A percentile compares a stretch with the other conserved stretches of the same genome.
These are phyloP conservation scores for Didymella pomorum DNA, from an alignment of 2,329 filamentous ascomycete species.

Conservation along the genomic window DNA sequence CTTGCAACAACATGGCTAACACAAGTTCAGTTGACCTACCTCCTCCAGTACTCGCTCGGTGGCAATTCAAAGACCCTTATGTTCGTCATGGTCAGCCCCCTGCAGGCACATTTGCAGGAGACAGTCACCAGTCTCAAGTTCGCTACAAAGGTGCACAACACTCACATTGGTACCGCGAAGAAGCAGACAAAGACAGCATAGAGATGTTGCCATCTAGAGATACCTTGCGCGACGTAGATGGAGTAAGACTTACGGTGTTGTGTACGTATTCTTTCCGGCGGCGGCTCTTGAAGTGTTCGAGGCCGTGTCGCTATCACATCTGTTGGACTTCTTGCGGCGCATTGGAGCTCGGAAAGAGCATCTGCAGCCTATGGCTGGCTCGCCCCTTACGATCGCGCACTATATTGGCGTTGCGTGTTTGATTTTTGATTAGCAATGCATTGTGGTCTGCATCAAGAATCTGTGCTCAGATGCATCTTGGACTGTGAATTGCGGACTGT, in stretches of 20 bases:
- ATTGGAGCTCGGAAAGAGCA: constrained; percentile 1
- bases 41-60: constrained; percentile 92
- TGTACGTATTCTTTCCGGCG: constrained; percentile 19
- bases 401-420: constrained; percentile 6
- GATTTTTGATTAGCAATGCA: constrained; percentile 16
- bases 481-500: not conserved
- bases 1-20: constrained; percentile 17
- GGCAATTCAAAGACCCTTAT: constrained; percentile 98
- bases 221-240: not conserved
- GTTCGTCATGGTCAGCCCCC: constrained; percentile 97
- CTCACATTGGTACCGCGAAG: constrained; percentile 89
- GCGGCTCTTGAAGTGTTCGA: constrained; percentile 23
- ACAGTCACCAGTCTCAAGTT: constrained; percentile 95
- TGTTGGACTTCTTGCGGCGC: constrained; percentile 5
- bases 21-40: constrained; percentile 75
- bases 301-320: constrained; percentile 13
- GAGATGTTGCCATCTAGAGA: not conserved
- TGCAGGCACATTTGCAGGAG: constrained; percentile 90
- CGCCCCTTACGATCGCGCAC: constrained; percentile 5
- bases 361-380: constrained; percentile 14
- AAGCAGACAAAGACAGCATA: constrained; percentile 67
- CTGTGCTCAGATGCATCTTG: not conserved
- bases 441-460: constrained; percentile 5
- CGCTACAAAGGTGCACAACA: constrained; percentile 93
- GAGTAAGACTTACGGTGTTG: constrained; percentile 1